These are phyloP conservation scores for Monilinia vaccinii-corymbosi DNA, from an alignment of 2,329 filamentous ascomycete species.

Conservation along the genomic window DNA sequence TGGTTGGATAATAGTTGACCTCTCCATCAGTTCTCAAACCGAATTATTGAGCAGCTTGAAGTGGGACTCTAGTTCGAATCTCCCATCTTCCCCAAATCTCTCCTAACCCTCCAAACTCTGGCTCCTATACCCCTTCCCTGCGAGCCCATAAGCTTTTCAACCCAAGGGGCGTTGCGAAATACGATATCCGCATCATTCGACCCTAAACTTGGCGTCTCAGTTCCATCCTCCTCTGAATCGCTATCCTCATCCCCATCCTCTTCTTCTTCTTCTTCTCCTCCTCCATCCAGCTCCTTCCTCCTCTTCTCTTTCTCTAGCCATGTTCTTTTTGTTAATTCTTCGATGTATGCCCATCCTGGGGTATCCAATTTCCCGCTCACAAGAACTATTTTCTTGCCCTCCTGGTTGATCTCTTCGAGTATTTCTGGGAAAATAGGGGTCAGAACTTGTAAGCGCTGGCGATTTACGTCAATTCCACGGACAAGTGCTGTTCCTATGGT, in stretches of 20 bases:
- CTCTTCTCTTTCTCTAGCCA: slow-evolving; percentile 12
- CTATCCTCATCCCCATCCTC: slow-evolving; percentile 1
- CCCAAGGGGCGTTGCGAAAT: slow-evolving; percentile 43
- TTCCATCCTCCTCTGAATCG: slow-evolving; percentile 3
- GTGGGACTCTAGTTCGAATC: slow-evolving; percentile 10
- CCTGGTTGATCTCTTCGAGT: slow-evolving; percentile 34
- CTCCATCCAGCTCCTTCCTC: slow-evolving; percentile 1
- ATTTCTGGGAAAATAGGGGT: slow-evolving; percentile 44
- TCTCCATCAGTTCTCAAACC: background rate
- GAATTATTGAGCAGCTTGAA: background rate
- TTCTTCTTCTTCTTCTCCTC: background rate
- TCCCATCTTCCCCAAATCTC: slow-evolving; percentile 43
- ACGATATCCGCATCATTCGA: slow-evolving; percentile 8
- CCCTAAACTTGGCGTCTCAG: background rate
- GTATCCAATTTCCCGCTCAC: slow-evolving; percentile 60
- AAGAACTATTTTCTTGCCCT: slow-evolving; percentile 47
- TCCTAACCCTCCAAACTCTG: slow-evolving; percentile 53
- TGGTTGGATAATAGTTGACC: no score
- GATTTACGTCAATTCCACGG: slow-evolving; percentile 54
- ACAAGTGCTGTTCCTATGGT: slow-evolving; percentile 58
- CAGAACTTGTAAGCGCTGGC: slow-evolving; percentile 51
- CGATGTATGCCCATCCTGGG: slow-evolving; percentile 61
- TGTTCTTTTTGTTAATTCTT: slow-evolving; percentile 42
- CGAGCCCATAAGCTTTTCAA: slow-evolving; percentile 46
- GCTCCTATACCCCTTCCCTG: slow-evolving; percentile 49